A percentile compares a stretch with the other conserved stretches of the same genome.
phyloP scores from a whole-genome alignment of 208 protist species.

The Trypanosoma vivax region DNA sequence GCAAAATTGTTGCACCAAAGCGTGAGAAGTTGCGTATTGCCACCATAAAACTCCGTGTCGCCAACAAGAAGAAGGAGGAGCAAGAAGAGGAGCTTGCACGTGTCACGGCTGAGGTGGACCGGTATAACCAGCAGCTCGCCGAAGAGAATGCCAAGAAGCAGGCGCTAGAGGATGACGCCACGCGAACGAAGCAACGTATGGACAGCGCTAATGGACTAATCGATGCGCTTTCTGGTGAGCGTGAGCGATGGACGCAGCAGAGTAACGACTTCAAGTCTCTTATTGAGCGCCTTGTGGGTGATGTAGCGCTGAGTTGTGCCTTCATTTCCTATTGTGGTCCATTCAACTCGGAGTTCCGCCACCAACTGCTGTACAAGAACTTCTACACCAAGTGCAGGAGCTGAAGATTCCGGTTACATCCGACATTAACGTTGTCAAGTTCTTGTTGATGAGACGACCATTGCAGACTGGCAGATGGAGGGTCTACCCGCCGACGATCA shows the following conservation, averaged over 20 bases:
- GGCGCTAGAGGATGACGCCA: constrained; percentile 94
- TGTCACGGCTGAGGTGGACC: constrained; percentile 90
- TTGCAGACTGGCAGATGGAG: constrained; percentile 97
- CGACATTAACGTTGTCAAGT: constrained; percentile 93
- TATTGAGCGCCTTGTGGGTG: constrained; percentile 94
- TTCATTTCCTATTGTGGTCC: constrained; percentile 98
- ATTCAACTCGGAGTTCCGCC: constrained; percentile 97
- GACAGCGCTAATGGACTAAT: constrained; percentile 96
- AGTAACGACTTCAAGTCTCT: constrained; percentile 95
- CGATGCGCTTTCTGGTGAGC: constrained; percentile 95
- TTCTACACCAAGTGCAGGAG: constrained; percentile 91
- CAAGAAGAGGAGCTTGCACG: constrained; percentile 93
- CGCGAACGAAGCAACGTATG: constrained; percentile 94
- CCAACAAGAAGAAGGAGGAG: constrained; percentile 94
- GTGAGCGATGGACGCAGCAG: constrained; percentile 95
- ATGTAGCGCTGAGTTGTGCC: constrained; percentile 95
- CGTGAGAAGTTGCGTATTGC: constrained; percentile 89
- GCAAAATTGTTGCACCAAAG: constrained; percentile 96
- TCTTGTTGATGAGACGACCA: constrained; percentile 95
- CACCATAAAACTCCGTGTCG: constrained; percentile 83
- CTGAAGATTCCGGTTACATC: constrained; percentile 89
- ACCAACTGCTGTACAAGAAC: constrained; percentile 88
- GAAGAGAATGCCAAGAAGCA: constrained; percentile 95
- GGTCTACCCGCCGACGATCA: constrained; percentile 97
- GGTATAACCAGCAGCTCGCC: constrained; percentile 90